Evolutionary conservation across 495 filamentous ascomycete species (phyloP), one percentile per base, ranked within the genome.

Genomic region (Oleoguttula mirabilis): DNA sequence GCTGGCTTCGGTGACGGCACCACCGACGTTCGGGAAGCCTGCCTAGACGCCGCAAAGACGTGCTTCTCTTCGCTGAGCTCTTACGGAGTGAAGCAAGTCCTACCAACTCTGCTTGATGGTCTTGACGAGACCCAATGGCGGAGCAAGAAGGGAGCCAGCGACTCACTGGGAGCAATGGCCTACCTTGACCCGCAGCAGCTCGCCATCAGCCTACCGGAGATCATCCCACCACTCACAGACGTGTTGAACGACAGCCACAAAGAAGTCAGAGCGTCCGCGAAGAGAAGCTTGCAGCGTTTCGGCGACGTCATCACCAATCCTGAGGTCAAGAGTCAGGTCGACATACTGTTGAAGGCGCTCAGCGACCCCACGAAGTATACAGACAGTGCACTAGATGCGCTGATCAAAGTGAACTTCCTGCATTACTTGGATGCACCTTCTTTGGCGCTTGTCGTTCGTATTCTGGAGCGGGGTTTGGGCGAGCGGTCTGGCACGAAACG

Each of bases 221-320:
- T 98, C 45, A 98, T 98, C 49, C 90, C 90, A 17, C 88, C 92
- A 5, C 69, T 96, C 42, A 96, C 90, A 0, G 72, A 79, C 30
- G 90, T 96, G 1, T 68, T 98, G 32, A 98, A 94, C 51, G 90
- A 96, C 63, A 94, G 85, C 39, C 90, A 98, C 63, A 98, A 96
- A 62, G 90, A 98, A 55, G 90, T 98, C 10, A 74, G 90, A 43
- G 65, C 71, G 19, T 85, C 88, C 8, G 90, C 92, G 3, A 98
- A 98, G 59, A 78, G 88, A 52, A 93, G 84, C 64, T 71, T 98
- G 58, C 88, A 98, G 66, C 79, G 90, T 16, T 98, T 98, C 62
- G 90, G 90, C 36, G 90, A 98, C 50, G 92, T 98, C 45, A 96
- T 98, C 62, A 90, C 75, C 64, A 96, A 96, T 59, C 90, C 90